Evolutionary conservation across 768 basidiomycete species (phyloP).

Genomic region (Auricularia cornea): DNA sequence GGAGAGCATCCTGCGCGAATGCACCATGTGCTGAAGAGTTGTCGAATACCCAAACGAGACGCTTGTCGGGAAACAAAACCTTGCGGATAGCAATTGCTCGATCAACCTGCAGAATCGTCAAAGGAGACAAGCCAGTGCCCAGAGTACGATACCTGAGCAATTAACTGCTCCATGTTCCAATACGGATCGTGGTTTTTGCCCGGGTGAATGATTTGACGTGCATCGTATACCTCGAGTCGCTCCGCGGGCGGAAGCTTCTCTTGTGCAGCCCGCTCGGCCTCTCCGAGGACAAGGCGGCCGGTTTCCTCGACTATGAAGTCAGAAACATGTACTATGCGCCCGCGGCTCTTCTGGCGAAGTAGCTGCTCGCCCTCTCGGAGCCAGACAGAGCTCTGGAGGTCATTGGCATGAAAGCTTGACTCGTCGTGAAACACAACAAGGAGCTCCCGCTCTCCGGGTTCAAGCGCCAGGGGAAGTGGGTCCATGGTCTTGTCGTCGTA

Average conservation of each 20-base stretch:
- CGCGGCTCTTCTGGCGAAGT: conserved; percentile 21
- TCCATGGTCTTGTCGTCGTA: too few species aligned
- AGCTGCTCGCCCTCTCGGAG: conserved; percentile 17
- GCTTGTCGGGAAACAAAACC: too few species aligned
- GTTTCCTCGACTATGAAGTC: conserved; percentile 15
- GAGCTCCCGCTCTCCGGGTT: conserved; percentile 10
- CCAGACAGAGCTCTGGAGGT: conserved; percentile 14
- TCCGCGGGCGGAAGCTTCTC: conserved; percentile 4
- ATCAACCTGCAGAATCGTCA: background rate
- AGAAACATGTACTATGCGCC: conserved; percentile 14
- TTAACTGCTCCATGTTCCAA: background rate
- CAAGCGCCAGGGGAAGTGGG: conserved; percentile 9
- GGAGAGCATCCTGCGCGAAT: too few species aligned
- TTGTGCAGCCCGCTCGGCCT: conserved; percentile 8
- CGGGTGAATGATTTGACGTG: conserved; percentile 1
- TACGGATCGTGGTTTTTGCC: conserved; percentile 2
- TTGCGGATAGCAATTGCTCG: too few species aligned
- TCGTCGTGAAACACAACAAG: conserved; percentile 18
- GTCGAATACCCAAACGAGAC: too few species aligned
- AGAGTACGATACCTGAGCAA: background rate
- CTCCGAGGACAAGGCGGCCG: conserved; percentile 10
- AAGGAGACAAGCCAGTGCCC: too few species aligned
- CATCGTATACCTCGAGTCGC: conserved; percentile 3
- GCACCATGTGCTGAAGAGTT: too few species aligned
- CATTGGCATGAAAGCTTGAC: conserved; percentile 16